Evolutionary conservation across 1,284 basidiomycete species (phyloP), one percentile per base, ranked within the genome.

Genomic region (Coniferiporia sulphurascens): DNA sequence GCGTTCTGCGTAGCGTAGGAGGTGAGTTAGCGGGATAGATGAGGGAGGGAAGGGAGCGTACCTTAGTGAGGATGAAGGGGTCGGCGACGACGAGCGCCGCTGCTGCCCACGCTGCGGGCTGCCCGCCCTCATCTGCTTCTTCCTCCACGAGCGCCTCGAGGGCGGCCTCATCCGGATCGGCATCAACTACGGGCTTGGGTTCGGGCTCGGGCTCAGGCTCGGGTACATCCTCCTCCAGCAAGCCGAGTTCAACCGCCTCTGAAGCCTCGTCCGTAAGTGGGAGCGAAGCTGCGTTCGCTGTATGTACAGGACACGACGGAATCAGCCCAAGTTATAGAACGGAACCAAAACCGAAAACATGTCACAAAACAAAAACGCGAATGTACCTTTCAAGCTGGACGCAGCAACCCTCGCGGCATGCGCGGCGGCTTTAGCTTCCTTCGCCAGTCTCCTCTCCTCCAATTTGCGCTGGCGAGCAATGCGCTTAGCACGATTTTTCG

Each of bases 61-160:
- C 81, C 74, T 79, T 80, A 19, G 64, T 68, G 19, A 63, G 65
- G 54, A 80, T 74, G 67, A 83, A 82, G 1, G 80, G 81, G 67
- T 83, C 81, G 13, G 71, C 66, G 35, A 81, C 74, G 55, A 72
- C 70, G 13, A 78, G 59, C 2, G 65, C 44, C 12, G 67, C 51
- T 9, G 17, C 56, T n/a, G 52, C 50, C 69, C 69, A 70, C 50
- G 59, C 35, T 13, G 55, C 44, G 1, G 63, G 63, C 17, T 69
- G 55, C 19, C n/a, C 13, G 43, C 59, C 55, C 1, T 61, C 41
- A 4, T 34, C n/a, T 17, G 51, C 7, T n/a, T 61, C 55, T 8
- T 21, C 52, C 46, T 57, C 48, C 5, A 45, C 59, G 5, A 59
- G 21, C 22, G 56, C 60, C 59, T 60, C 55, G 44, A 56, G 56